Base-by-base conservation (phyloP, 1,139 yeast species). In the Yamadazyma trypodendri region DNA sequence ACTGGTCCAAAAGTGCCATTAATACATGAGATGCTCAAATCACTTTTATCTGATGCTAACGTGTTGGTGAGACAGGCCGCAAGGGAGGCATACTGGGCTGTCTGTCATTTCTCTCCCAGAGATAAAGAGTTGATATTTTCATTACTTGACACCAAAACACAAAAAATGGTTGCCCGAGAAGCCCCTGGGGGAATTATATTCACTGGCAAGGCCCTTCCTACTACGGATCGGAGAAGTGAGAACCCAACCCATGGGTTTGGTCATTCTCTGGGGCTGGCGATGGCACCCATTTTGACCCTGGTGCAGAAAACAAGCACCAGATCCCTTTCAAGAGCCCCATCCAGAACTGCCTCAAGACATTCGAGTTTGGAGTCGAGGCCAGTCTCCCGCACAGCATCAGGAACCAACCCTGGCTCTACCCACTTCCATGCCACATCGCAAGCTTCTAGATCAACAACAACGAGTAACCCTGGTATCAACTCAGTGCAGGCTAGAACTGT, bases 61-160 rank as follows among this genome's bases (percentile, higher is more conserved):
- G 89, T 94, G 0, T 67, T 73, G 0, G 97, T 87, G 0, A 72
- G 97, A 44, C 95, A 81, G 50, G 68, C 79, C 0, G 86, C 85
- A 63, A 75, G 96, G 53, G 67, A 68, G 8, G 72, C 89, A 0
- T 90, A 76, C 52, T 89, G 96, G 96, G 68, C 77, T 15, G 75
- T 78, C 43, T 71, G 73, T 48, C 68, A 68, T 6, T 51, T 59
- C 27, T 63, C 61, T 69, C 56, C 85, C 61, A 43, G 64, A 1
- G 76, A 75, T 27, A 74, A 79, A 0, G 75, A 72, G 36, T 71
- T 67, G 39, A 73, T 88, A 1, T 58, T 85, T 8, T 77, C 78
- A 28, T 56, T 45, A 33, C 48, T 70, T 25, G 76, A 71, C 16
- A 44, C 68, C 0, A 68, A 62, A 36, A 53, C 64, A 2, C 61